Conservation (phyloP, 1,139 yeast species). For the Nakaseomyces delphensis region DNA sequence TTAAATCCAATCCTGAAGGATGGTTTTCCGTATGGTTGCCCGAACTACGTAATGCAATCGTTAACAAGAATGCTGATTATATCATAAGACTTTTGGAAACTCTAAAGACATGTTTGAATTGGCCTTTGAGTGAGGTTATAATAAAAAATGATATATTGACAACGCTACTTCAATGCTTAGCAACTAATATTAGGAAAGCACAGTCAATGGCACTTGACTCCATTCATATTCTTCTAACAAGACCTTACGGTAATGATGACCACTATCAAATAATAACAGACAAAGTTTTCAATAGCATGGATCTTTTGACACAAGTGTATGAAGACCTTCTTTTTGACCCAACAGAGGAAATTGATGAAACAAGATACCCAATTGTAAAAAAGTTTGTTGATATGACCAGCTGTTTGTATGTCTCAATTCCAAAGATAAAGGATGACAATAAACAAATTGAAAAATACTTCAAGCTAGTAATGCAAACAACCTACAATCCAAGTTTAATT, state of each 20-base stretch:
- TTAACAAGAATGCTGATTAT: conserved; percentile 37
- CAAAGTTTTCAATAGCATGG: conserved; percentile 68
- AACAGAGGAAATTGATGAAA: conserved; percentile 67
- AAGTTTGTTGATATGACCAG: conserved; percentile 92
- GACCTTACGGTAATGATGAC: conserved; percentile 58
- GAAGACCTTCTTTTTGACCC: conserved; percentile 56
- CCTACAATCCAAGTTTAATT: conserved; percentile 78
- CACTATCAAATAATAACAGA: conserved; percentile 80
- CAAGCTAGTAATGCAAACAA: conserved; percentile 66
- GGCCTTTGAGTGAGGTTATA: conserved; percentile 77
- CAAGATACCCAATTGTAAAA: conserved; percentile 66
- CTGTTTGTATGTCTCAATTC: conserved; percentile 57
- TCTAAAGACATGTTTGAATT: conserved; percentile 79
- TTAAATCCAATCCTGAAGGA: conserved; percentile 65
- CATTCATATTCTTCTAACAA: conserved; percentile 76
- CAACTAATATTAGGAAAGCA: conserved; percentile 54
- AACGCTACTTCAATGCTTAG: conserved; percentile 55
- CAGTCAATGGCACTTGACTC: conserved; percentile 86
- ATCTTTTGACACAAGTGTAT: conserved; percentile 57
- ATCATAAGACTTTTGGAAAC: conserved; percentile 69
- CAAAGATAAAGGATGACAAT: conserved; percentile 27
- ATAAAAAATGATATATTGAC: conserved; percentile 58
- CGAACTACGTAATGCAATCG: conserved; percentile 47
- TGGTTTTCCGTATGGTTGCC: conserved; percentile 80
- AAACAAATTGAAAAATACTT: conserved; percentile 45